Evolutionary conservation across 306 rosid genomes (phyloP).

Genomic region (Styphnolobium japonicum): DNA sequence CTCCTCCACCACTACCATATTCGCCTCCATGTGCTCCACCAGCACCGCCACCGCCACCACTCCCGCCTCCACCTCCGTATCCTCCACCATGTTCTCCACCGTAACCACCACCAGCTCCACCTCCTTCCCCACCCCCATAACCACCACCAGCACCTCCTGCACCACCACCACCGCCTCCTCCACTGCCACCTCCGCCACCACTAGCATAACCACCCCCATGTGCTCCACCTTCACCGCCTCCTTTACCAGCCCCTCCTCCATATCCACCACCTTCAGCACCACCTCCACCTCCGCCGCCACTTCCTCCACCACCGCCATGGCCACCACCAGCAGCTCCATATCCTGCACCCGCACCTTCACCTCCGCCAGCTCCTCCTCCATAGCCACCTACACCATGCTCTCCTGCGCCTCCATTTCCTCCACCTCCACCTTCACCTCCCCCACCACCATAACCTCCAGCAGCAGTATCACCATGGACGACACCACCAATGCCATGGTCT

Average conservation of each 20-base stretch:
- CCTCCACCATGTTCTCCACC: conserved; percentile 42
- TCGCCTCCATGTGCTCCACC: conserved; percentile 48
- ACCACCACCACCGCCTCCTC: conserved; percentile 21
- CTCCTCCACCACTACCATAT: conserved; percentile 28
- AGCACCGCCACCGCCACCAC: conserved; percentile 29
- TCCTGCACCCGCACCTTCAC: conserved; percentile 40
- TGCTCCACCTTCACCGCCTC: conserved; percentile 43
- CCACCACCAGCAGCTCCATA: conserved; percentile 33
- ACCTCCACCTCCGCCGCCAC: conserved; percentile 38
- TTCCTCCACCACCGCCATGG: conserved; percentile 27
- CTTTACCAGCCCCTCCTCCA: conserved; percentile 33
- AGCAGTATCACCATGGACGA: background rate
- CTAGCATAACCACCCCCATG: conserved; percentile 37
- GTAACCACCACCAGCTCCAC: conserved; percentile 37
- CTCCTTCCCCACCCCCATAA: conserved; percentile 27
- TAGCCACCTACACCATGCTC: conserved; percentile 33
- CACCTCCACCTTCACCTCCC: conserved; percentile 30
- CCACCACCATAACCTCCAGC: conserved; percentile 24
- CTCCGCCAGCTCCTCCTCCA: conserved; percentile 50
- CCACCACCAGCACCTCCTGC: conserved; percentile 32
- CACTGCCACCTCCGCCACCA: conserved; percentile 25
- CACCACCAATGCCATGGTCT: conserved; percentile 16
- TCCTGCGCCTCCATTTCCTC: conserved; percentile 37
- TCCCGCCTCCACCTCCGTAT: conserved; percentile 27
- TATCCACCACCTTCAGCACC: conserved; percentile 29